Evolutionary conservation across 192 early-diverging fungal species (phyloP).

Genomic region (Geosiphon pyriformis): DNA sequence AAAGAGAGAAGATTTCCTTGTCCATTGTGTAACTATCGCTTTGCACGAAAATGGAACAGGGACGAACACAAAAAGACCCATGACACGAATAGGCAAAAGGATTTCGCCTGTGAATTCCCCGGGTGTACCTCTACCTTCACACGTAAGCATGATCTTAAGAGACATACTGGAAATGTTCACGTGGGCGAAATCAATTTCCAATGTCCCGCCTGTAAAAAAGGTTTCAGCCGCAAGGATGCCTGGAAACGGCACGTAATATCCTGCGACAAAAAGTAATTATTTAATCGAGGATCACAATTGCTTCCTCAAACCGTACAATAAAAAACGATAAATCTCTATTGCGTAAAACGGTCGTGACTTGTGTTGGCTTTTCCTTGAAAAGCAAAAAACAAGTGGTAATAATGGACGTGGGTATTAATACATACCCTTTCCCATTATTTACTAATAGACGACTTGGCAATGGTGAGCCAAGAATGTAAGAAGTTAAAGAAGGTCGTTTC

Average conservation of each 20-base stretch:
- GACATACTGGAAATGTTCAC: conserved; percentile 61
- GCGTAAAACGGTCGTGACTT: too few relatives aligned
- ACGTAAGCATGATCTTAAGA: conserved; percentile 65
- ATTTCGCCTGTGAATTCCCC: conserved; percentile 45
- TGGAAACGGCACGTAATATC: conserved; percentile 45
- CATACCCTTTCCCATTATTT: too few relatives aligned
- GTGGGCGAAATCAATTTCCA: conserved; percentile 52
- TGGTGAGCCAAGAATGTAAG: too few relatives aligned
- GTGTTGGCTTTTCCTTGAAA: too few relatives aligned
- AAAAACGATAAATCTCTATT: too few relatives aligned
- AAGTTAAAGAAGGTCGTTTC: too few relatives aligned
- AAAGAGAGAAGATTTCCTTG: conserved; percentile 45
- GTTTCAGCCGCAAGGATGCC: conserved; percentile 66
- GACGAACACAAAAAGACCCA: conserved; percentile 61
- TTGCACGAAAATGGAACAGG: conserved; percentile 64
- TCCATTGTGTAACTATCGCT: conserved; percentile 50
- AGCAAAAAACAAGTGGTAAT: too few relatives aligned
- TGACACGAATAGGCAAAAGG: conserved; percentile 57
- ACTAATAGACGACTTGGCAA: too few relatives aligned
- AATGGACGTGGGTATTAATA: too few relatives aligned
- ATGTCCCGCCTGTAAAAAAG: conserved; percentile 48
- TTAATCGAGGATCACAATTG: too few relatives aligned
- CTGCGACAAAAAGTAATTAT: too few relatives aligned
- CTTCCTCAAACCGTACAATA: too few relatives aligned
- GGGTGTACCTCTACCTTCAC: conserved; percentile 56